Evolutionary conservation across 2,329 filamentous ascomycete genomes (phyloP), one percentile per base, ranked within the genome.

Genomic region (Pseudogymnoascus verrucosus): DNA sequence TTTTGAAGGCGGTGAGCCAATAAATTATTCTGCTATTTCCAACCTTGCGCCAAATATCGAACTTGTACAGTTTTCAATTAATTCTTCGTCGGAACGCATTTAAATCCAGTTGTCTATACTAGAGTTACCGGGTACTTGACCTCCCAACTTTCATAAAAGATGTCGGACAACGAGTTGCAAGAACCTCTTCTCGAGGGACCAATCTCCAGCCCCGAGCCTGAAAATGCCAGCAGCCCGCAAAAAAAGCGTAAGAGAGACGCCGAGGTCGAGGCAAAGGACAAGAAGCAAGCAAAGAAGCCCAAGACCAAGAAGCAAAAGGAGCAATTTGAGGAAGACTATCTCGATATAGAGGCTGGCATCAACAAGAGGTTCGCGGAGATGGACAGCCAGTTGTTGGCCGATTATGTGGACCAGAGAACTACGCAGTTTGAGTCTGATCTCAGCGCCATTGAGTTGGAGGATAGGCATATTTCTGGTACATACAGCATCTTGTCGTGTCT

Each of bases 361-460:
- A 96, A 97, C 76, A 86, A 85, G 67, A 84, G 89, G 3, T 90
- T 97, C 73, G 84, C 86, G 51, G 84, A 86, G 65, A 93, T 97
- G 88, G 91, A 96, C 74, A 88, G 85, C 65, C 85, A 88, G 68
- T 80, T 97, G 44, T 78, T 97, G 57, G 90, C 93, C 1, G 93
- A 97, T 74, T 87, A 96, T 74, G 80, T 97, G 66, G 89, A 89
- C 5, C 88, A 95, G 72, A 85, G 89, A 72, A 88, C 90, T 62
- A 85, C 83, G 67, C 83, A 89, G 23, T 96, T 93, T 71, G 90
- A 91, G 62, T 85, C 84, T 28, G 89, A 96, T 62, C 76, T 97
- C 71, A 96, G 90, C 69, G 79, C 86, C 0, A 84, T 98, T 42
- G 95, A 99, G 76, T 78, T 96, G 34, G 88, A 90, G 64, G 93